A percentile compares a stretch with the other conserved stretches of the same genome.
These are phyloP conservation scores for Wickerhamiella nectarea DNA, from an alignment of 805 yeast genomes.

Conservation along the genomic window DNA sequence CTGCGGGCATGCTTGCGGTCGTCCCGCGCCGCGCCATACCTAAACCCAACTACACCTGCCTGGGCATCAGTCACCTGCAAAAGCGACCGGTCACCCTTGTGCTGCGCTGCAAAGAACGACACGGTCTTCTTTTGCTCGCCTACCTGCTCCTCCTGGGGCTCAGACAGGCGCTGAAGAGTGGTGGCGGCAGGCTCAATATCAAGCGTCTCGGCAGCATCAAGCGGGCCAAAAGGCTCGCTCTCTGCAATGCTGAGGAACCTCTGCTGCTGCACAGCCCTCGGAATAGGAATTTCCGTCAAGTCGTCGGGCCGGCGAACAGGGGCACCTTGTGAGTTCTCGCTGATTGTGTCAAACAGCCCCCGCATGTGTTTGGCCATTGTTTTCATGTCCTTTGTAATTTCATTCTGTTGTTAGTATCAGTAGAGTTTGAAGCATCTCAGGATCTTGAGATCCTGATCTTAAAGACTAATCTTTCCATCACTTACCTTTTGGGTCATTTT, in stretches of 20 bases:
- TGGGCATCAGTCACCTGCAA: slow-evolving; percentile 66
- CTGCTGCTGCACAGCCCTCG: slow-evolving; percentile 66
- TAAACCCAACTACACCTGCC: slow-evolving; percentile 76
- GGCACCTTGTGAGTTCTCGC: slow-evolving; percentile 17
- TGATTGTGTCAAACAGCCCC: slow-evolving; percentile 60
- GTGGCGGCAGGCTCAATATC: slow-evolving; percentile 78
- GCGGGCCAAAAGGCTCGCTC: slow-evolving; percentile 88
- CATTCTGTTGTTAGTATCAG: slow-evolving; percentile 27
- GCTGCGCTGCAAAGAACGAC: slow-evolving; percentile 41
- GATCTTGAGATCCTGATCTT: slow-evolving; percentile 51
- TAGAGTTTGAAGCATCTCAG: slow-evolving; percentile 15
- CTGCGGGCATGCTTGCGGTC: slow-evolving; percentile 73
- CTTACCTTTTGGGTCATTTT: slow-evolving; percentile 47
- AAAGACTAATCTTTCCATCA: slow-evolving; percentile 58
- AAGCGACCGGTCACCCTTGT: slow-evolving; percentile 54
- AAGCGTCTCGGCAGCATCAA: slow-evolving; percentile 80
- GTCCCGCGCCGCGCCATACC: slow-evolving; percentile 84
- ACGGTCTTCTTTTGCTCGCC: slow-evolving; percentile 24
- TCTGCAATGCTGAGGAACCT: slow-evolving; percentile 83
- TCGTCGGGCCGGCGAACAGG: slow-evolving; percentile 43
- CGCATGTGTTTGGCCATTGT: slow-evolving; percentile 51
- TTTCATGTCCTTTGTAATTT: slow-evolving; percentile 41
- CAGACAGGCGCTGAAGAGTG: slow-evolving; percentile 48
- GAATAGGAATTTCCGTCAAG: slow-evolving; percentile 87
- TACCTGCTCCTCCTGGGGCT: slow-evolving; percentile 14